phyloP scores from a whole-genome alignment of 352 stramenopile species.

The Pythium sp. region DNA sequence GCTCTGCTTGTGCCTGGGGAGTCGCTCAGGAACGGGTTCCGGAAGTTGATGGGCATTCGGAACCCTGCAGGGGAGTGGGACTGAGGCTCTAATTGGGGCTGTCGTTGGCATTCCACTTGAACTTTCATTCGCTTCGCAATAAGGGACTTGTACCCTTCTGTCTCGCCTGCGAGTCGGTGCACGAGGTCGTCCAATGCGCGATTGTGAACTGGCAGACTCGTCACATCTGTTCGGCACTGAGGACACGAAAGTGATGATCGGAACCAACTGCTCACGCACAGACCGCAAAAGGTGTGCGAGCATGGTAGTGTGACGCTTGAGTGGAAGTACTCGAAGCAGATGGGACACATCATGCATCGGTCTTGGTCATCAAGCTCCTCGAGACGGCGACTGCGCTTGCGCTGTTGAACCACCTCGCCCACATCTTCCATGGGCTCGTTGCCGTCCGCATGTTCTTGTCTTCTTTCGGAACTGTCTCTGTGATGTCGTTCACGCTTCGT shows the following conservation, averaged over 20 bases:
- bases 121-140: constrained; percentile 32
- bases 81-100: constrained; percentile 1
- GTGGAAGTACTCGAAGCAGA: constrained; percentile 84
- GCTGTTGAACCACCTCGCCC: background rate
- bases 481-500: constrained; percentile 26
- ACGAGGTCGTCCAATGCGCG: constrained; percentile 81
- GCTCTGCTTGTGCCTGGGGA: constrained; percentile 6
- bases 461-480: constrained; percentile 14
- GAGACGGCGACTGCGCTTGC: constrained; percentile 19
- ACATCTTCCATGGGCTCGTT: constrained; percentile 18
- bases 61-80: background rate
- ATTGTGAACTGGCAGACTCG: constrained; percentile 71
- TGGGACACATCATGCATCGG: constrained; percentile 72
- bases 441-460: background rate
- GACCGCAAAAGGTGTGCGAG: constrained; percentile 82
- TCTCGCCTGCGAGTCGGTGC: constrained; percentile 58
- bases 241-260: constrained; percentile 71
- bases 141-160: constrained; percentile 51
- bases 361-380: constrained; percentile 45
- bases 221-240: constrained; percentile 66
- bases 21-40: constrained; percentile 14
- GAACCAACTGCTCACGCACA: constrained; percentile 82
- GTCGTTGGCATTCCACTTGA: constrained; percentile 22
- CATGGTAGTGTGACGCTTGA: constrained; percentile 73
- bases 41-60: constrained; percentile 1